Evolutionary conservation across 2,329 filamentous ascomycete genomes (phyloP).

Genomic region (Pyrenophora graminea): DNA sequence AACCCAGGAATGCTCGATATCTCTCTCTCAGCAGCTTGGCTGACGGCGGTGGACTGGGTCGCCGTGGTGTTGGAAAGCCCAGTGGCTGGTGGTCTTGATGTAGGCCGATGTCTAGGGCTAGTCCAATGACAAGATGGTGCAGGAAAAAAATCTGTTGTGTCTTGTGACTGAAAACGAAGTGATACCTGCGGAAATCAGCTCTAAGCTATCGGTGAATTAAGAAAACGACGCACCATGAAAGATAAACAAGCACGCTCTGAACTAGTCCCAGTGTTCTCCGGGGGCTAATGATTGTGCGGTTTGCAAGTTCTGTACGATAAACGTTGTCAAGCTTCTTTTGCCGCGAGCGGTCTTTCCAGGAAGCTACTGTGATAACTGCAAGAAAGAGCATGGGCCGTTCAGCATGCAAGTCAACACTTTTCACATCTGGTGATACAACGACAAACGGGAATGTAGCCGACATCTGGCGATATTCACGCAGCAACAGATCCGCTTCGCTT

Average conservation of each 20-base stretch:
- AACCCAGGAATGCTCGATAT: slow-evolving; percentile 39
- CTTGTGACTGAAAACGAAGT: slow-evolving; percentile 43
- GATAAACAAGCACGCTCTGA: slow-evolving; percentile 41
- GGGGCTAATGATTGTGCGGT: slow-evolving; percentile 39
- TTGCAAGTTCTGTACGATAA: slow-evolving; percentile 38
- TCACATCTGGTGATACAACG: slow-evolving; percentile 20
- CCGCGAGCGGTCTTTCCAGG: slow-evolving; percentile 32
- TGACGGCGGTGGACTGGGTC: slow-evolving; percentile 16
- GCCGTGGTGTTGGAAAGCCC: slow-evolving; percentile 14
- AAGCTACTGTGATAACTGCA: slow-evolving; percentile 35
- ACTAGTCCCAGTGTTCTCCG: slow-evolving; percentile 34
- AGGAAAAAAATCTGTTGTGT: slow-evolving; percentile 42
- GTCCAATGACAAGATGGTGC: slow-evolving; percentile 36
- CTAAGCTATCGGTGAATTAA: not conserved
- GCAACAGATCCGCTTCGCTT: slow-evolving; percentile 32
- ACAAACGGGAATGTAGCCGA: slow-evolving; percentile 38
- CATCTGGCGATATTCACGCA: slow-evolving; percentile 29
- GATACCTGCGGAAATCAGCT: slow-evolving; percentile 32
- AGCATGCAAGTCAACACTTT: slow-evolving; percentile 23
- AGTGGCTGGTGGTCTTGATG: slow-evolving; percentile 27
- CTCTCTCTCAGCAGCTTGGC: slow-evolving; percentile 29
- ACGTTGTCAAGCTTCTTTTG: slow-evolving; percentile 33
- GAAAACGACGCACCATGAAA: slow-evolving; percentile 33
- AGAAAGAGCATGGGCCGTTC: slow-evolving; percentile 41
- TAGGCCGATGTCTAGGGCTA: slow-evolving; percentile 40